phyloP scores from a whole-genome alignment of 140 eudicot genomes.

The Stevia rebaudiana region DNA sequence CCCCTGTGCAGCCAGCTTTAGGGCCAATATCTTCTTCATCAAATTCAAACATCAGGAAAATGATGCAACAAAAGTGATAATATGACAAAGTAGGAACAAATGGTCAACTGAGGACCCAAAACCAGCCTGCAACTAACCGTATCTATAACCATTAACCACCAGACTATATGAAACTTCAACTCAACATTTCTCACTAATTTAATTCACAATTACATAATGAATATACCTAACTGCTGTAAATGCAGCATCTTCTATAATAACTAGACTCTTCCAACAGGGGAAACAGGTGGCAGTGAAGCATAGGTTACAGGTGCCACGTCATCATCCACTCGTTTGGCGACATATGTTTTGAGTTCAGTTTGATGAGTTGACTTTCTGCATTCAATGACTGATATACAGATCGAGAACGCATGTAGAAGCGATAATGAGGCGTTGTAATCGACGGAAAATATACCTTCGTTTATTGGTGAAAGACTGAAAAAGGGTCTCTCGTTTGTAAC shows the following conservation, averaged over 20 bases:
- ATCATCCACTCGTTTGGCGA: slow-evolving; percentile 22
- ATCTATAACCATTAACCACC: neutral
- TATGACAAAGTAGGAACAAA: neutral
- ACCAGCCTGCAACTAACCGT: neutral
- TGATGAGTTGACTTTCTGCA: slow-evolving; percentile 37
- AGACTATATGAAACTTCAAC: slow-evolving; percentile 1
- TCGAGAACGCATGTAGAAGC: slow-evolving; percentile 49
- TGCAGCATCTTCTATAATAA: slow-evolving; percentile 13
- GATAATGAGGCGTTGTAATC: slow-evolving; percentile 44
- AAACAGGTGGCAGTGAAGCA: slow-evolving; percentile 47
- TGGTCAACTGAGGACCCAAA: neutral
- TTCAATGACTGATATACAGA: slow-evolving; percentile 40
- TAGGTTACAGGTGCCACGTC: slow-evolving; percentile 32
- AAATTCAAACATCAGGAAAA: neutral
- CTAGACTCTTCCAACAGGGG: slow-evolving; percentile 55
- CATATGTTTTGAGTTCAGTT: slow-evolving; percentile 15
- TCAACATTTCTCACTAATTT: slow-evolving; percentile 9
- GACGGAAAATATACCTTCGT: slow-evolving; percentile 43
- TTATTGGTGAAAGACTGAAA: slow-evolving; percentile 38
- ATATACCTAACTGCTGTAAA: neutral
- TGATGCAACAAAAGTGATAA: too few relatives aligned
- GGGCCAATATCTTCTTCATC: neutral
- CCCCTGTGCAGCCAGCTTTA: neutral
- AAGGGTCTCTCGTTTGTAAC: slow-evolving; percentile 27
- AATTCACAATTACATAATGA: slow-evolving; percentile 21